Evolutionary conservation across 2,329 filamentous ascomycete species (phyloP), one percentile per base, ranked within the genome.

Genomic region (Hypoxylon sp.): DNA sequence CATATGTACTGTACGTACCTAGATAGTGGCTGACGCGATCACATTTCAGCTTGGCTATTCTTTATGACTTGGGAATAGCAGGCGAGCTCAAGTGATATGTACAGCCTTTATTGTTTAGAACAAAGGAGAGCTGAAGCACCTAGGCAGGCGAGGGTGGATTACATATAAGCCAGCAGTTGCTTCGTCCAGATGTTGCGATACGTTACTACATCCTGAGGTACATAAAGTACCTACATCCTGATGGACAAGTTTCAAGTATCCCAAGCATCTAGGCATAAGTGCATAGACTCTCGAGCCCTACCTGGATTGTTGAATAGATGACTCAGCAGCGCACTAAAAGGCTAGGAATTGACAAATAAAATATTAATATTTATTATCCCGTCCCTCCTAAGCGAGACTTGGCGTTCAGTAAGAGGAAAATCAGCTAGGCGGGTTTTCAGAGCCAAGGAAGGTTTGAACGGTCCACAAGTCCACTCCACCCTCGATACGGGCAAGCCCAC

Each of bases 351-450:
- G 57, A 20, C 37, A 41, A 41, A 41, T 53, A 56, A 56, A 61
- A 49, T 37, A 59, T 62, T 57, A 63, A 57, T 30, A 63, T 59
- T 41, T 59, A 68, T 69, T 68, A 49, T 44, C 55, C 67, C 55
- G 56, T 58, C 56, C 65, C 58, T 60, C 51, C 41, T 68, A 62
- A 67, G 71, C 71, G 66, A 68, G 61, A 64, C 53, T 67, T 22
- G 63, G 59, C 54, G 63, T 59, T 59, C 41, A 43, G 47, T 30
- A 26, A 39, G 41, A 24, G n/a, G 49, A 53, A 50, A 62, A 56
- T 53, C 50, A 57, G 51, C 54, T 63, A 55, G 59, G 58, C 41
- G 44, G 28, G 4, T 22, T 59, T 20, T 60, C 32, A 7, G 37
- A 50, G 59, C 56, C 53, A 56, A 59, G 56, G 54, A 59, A 66